Conservation (phyloP, 2,329 filamentous ascomycete species). For the Aschersonia sp. region DNA sequence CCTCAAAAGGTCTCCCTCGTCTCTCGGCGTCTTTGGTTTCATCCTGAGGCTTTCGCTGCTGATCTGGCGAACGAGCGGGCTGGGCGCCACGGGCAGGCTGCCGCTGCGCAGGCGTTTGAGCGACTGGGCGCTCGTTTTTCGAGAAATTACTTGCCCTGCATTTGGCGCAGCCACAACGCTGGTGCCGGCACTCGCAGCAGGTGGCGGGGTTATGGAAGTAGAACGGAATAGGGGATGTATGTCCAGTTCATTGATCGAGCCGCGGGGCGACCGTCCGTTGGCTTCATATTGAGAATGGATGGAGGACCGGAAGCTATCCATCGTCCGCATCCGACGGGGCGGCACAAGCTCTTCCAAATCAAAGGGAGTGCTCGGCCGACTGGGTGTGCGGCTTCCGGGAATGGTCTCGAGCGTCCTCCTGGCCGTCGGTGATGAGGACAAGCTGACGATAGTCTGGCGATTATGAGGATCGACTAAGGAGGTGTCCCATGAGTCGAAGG, state of each 20-base stretch:
- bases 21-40: neutral
- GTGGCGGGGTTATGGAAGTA: conserved; percentile 53
- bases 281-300: conserved; percentile 15
- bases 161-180: conserved; percentile 56
- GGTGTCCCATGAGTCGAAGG: conserved; percentile 65
- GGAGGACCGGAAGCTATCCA: conserved; percentile 37
- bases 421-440: conserved; percentile 28
- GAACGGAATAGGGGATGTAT: conserved; percentile 69
- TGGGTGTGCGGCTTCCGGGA: conserved; percentile 50
- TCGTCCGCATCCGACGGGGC: conserved; percentile 27
- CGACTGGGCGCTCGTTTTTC: conserved; percentile 34
- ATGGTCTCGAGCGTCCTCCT: conserved; percentile 54
- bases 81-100: conserved; percentile 31
- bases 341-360: conserved; percentile 30
- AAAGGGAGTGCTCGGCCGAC: conserved; percentile 40
- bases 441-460: conserved; percentile 40
- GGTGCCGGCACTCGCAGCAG: conserved; percentile 52
- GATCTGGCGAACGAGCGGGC: conserved; percentile 32
- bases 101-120: conserved; percentile 40
- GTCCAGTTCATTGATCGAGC: conserved; percentile 41
- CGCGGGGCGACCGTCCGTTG: conserved; percentile 7
- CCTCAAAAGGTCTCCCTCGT: neutral
- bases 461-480: conserved; percentile 50
- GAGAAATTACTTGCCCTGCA: conserved; percentile 48
- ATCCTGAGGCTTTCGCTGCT: conserved; percentile 25